Base-by-base conservation (phyloP, 495 filamentous ascomycete genomes). In the Sporormia fimetaria region DNA sequence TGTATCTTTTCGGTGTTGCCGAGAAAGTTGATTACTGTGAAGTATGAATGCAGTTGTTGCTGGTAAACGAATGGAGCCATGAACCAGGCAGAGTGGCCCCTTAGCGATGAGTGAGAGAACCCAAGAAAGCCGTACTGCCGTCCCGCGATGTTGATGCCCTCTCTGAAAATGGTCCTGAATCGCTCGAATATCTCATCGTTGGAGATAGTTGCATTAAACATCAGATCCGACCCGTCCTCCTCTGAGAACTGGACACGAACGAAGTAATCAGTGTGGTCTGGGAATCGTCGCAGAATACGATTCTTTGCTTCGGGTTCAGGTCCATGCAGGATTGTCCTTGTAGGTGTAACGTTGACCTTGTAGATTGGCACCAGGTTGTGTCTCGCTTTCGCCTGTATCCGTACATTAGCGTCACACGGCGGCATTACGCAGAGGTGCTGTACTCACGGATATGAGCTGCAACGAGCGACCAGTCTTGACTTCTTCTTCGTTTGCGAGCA, bases 31-130 rank as follows among this genome's bases (percentile, higher is more conserved):
- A 88, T 80, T 17, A 90, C 69, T 1, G 46, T 55, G 17, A 56
- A 36, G 10, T 73, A 60, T 8, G 66, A 57, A 0, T 67, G 59
- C 0, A 73, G 46, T 1, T 46, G 21, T 1, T 54, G 52, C 0
- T 75, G 44, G 37, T 75, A 56, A 1, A 67, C 29, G 46, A 92
- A 86, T 0, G 77, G 71, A 0, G 81, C 75, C 61, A 78, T 76
- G 45, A 86, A 81, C 79, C 79, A 82, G 21, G 69, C 73, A 0
- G 72, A 70, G 37, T 80, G 77, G 9, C 66, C 55, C 8, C 76
- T 65, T 18, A 87, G 64, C 0, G 80, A 84, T 0, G 80, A 84
- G 52, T 83, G 79, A 0, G 80, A 84, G 53, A 83, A 87, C 3
- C 81, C 81, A 2, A 85, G 61, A 48, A 85, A 85, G 7, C 57